Evolutionary conservation across 208 protist genomes (phyloP).

Genomic region (Wallacemonas rigidus): DNA sequence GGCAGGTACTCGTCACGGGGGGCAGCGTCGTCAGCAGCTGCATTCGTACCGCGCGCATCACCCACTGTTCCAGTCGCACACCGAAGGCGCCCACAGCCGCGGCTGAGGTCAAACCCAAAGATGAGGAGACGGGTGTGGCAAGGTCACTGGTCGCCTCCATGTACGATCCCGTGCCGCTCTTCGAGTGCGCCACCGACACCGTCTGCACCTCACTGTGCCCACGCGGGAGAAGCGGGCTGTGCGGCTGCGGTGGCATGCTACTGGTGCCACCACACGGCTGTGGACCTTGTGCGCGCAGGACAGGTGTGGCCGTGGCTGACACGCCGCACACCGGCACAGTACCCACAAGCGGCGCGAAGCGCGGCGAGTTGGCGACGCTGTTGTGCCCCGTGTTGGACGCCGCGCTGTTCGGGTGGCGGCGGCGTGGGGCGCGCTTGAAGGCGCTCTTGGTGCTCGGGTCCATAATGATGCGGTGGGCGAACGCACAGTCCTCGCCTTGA

Average conservation of each 20-base stretch:
- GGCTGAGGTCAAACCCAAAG: slow-evolving; percentile 2
- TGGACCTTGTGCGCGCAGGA: background rate
- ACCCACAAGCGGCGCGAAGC: background rate
- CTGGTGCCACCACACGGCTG: background rate
- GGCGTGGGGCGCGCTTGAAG: slow-evolving; percentile 44
- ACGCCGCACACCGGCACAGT: background rate
- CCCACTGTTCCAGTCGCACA: slow-evolving; percentile 13
- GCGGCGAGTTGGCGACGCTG: slow-evolving; percentile 9
- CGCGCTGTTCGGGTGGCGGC: slow-evolving; percentile 2
- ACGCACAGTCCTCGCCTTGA: slow-evolving; percentile 39
- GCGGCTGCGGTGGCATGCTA: background rate
- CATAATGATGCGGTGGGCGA: slow-evolving; percentile 36
- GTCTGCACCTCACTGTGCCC: background rate
- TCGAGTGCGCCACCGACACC: background rate
- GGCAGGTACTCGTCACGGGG: background rate
- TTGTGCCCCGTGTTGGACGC: slow-evolving; percentile 5
- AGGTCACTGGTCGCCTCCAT: slow-evolving; percentile 1
- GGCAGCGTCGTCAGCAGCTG: slow-evolving; percentile 15
- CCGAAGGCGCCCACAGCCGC: background rate
- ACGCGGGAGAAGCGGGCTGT: background rate
- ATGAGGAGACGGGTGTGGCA: slow-evolving; percentile 7
- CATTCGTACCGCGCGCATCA: slow-evolving; percentile 11
- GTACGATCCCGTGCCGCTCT: background rate
- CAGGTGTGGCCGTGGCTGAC: background rate
- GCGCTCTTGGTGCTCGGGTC: slow-evolving; percentile 31